phyloP scores from a whole-genome alignment of 179 eudicot genomes.

The Carnegiea gigantea region DNA sequence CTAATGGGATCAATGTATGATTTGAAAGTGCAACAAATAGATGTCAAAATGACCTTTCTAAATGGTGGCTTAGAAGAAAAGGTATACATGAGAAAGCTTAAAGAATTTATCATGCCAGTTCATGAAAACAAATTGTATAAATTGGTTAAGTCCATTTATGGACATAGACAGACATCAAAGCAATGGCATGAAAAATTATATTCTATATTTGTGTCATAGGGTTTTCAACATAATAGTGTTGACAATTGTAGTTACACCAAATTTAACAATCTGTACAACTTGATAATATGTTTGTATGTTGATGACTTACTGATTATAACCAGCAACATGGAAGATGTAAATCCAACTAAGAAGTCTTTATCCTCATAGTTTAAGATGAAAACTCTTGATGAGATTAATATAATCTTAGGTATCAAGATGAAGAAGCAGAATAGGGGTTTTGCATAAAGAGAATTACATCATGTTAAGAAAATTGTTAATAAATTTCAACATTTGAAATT shows the following conservation, averaged over 20 bases:
- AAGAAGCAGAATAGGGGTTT: conserved; percentile 4
- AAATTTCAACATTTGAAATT: conserved; percentile 7
- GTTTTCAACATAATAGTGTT: neutral
- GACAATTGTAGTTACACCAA: conserved; percentile 19
- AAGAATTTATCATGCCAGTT: neutral
- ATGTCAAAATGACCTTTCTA: conserved; percentile 19
- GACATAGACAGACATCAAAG: conserved; percentile 19
- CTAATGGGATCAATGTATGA: neutral
- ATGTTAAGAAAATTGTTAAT: conserved; percentile 11
- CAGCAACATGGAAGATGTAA: neutral
- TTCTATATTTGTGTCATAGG: neutral
- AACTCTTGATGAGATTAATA: conserved; percentile 13
- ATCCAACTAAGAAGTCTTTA: conserved; percentile 15
- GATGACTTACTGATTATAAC: conserved; percentile 18
- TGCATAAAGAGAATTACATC: conserved; percentile 13
- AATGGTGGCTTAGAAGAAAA: conserved; percentile 12
- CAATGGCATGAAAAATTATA: conserved; percentile 25
- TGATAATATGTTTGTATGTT: conserved; percentile 18
- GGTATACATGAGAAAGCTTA: conserved; percentile 6
- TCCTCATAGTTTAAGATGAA: conserved; percentile 21
- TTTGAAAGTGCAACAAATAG: conserved; percentile 22
- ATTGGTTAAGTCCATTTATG: neutral
- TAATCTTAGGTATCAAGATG: conserved; percentile 17
- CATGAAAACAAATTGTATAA: conserved; percentile 23
- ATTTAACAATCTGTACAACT: neutral